Percentiles rank a stretch among this genome's conserved stretches.
These are phyloP conservation scores for Fennellomyces sp. DNA, from an alignment of 371 early-diverging fungal species.

Conservation along the genomic window DNA sequence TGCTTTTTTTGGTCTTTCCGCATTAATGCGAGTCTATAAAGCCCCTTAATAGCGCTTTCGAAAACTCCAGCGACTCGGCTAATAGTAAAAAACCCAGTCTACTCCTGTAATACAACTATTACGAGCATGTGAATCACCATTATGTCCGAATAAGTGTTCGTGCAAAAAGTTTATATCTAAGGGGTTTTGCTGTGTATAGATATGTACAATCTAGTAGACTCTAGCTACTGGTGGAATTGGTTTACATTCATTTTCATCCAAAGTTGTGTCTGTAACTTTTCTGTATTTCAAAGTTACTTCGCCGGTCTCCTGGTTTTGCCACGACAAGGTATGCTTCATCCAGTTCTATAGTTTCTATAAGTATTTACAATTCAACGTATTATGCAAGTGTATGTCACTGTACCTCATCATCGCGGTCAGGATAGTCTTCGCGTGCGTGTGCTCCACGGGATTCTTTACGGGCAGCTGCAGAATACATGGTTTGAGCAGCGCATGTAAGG, in stretches of 20 bases:
- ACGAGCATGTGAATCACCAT: too few relatives aligned
- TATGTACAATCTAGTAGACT: slow-evolving; percentile 78
- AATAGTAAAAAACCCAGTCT: too few relatives aligned
- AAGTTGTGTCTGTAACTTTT: slow-evolving; percentile 74
- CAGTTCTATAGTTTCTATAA: slow-evolving; percentile 58
- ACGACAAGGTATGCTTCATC: slow-evolving; percentile 99
- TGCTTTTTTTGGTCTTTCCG: too few relatives aligned
- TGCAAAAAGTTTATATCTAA: too few relatives aligned
- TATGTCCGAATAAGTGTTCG: too few relatives aligned
- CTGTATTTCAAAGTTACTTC: slow-evolving; percentile 86
- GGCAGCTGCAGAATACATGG: slow-evolving; percentile 94
- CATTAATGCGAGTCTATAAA: too few relatives aligned
- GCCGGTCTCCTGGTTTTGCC: slow-evolving; percentile 84
- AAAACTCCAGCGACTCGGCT: too few relatives aligned
- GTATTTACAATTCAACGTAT: not conserved
- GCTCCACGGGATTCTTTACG: slow-evolving; percentile 99
- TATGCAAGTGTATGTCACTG: too few relatives aligned
- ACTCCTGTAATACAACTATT: too few relatives aligned
- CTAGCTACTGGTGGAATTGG: slow-evolving; percentile 92
- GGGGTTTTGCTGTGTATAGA: too few relatives aligned
- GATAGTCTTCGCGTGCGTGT: slow-evolving; percentile 69
- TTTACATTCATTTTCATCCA: slow-evolving; percentile 93
- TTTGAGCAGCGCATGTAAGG: slow-evolving; percentile 95
- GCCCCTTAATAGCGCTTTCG: too few relatives aligned
- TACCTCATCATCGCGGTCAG: slow-evolving; percentile 72